Evolutionary conservation across 2,329 filamentous ascomycete species (phyloP).

Genomic region (Sporothrix brasiliensis): DNA sequence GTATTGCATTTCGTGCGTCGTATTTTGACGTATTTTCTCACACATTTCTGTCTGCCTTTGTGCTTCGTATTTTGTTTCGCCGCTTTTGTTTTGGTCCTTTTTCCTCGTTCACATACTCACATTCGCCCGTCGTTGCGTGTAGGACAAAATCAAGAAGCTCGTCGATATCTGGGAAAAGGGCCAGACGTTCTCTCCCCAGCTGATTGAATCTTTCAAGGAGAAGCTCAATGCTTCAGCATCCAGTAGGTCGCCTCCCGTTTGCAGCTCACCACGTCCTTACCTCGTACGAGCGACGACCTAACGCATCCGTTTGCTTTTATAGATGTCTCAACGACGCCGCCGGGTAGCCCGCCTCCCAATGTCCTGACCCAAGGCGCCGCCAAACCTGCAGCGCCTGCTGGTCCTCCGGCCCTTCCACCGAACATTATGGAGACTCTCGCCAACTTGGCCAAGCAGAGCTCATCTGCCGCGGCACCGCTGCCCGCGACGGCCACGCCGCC

Average conservation of each 20-base stretch:
- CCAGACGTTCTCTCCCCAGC: slow-evolving; percentile 63
- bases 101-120: slow-evolving; percentile 7
- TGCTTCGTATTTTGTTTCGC: background rate
- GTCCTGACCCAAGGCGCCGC: slow-evolving; percentile 43
- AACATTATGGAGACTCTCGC: slow-evolving; percentile 79
- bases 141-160: slow-evolving; percentile 22
- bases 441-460: slow-evolving; percentile 77
- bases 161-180: slow-evolving; percentile 23
- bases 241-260: slow-evolving; percentile 59
- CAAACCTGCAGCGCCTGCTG: slow-evolving; percentile 43
- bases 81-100: background rate
- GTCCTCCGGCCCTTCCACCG: slow-evolving; percentile 47
- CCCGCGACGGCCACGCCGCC: slow-evolving; percentile 39
- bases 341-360: slow-evolving; percentile 60
- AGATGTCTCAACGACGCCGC: slow-evolving; percentile 74
- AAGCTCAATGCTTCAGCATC: slow-evolving; percentile 66
- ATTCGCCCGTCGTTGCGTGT: background rate
- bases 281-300: background rate
- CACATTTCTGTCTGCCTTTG: background rate
- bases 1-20: background rate
- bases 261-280: slow-evolving; percentile 30
- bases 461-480: slow-evolving; percentile 50
- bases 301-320: slow-evolving; percentile 38
- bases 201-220: slow-evolving; percentile 81
- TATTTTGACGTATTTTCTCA: background rate